Conservation (phyloP, 2,329 filamentous ascomycete species). For the Alternaria metachromatica region DNA sequence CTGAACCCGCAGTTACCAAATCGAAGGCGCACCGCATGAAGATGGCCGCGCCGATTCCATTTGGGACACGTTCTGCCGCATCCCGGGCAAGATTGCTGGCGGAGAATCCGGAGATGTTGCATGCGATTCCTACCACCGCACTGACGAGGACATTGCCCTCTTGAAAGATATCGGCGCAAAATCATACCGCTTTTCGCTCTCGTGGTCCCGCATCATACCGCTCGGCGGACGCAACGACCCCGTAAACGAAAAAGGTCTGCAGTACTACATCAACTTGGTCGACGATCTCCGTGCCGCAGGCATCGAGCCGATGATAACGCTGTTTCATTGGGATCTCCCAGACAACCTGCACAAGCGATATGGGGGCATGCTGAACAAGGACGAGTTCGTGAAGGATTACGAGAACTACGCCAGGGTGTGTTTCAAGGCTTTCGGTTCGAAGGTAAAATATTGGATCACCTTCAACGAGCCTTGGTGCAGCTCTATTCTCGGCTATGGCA, state of each 20-base stretch:
- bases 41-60: constrained; percentile 84
- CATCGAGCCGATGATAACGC: constrained; percentile 80
- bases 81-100: constrained; percentile 82
- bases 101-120: constrained; percentile 76
- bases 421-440: constrained; percentile 74
- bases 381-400: constrained; percentile 83
- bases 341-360: constrained; percentile 80
- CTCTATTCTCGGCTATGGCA: constrained; percentile 79
- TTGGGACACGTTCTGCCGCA: constrained; percentile 88
- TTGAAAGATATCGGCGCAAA: constrained; percentile 76
- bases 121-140: constrained; percentile 87
- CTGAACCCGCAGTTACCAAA: constrained; percentile 73
- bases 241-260: constrained; percentile 77
- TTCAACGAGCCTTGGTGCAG: constrained; percentile 92
- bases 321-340: constrained; percentile 90
- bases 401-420: constrained; percentile 78
- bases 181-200: constrained; percentile 84
- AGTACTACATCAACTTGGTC: constrained; percentile 79
- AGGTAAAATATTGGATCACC: constrained; percentile 87
- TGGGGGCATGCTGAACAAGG: constrained; percentile 78
- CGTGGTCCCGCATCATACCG: constrained; percentile 83
- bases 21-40: constrained; percentile 76
- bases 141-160: constrained; percentile 76
- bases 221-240: constrained; percentile 84
- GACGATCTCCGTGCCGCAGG: constrained; percentile 78